phyloP scores from a whole-genome alignment of 495 filamentous ascomycete genomes.

The Neurospora sp. region DNA sequence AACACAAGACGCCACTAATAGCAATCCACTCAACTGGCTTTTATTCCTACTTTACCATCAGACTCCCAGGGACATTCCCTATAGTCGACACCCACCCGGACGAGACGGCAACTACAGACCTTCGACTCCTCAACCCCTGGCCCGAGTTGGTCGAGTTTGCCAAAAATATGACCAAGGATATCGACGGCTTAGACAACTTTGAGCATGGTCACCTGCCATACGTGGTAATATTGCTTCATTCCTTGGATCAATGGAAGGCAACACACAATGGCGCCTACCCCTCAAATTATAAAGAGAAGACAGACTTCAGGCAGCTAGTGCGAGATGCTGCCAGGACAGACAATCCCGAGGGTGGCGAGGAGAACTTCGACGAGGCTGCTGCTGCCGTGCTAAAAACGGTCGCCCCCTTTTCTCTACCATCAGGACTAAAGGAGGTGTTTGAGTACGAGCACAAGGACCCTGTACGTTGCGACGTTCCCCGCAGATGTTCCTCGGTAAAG shows the following conservation, averaged over 20 bases:
- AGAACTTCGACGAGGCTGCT: conserved; percentile 93
- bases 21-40: conserved; percentile 83
- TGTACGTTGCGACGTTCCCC: conserved; percentile 21
- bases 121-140: conserved; percentile 83
- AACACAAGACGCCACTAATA: conserved; percentile 62
- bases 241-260: conserved; percentile 74
- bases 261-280: conserved; percentile 61
- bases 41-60: conserved; percentile 72
- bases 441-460: conserved; percentile 42
- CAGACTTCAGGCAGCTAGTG: conserved; percentile 64
- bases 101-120: conserved; percentile 70
- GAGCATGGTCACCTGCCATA: conserved; percentile 94
- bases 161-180: conserved; percentile 47
- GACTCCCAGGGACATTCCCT: conserved; percentile 69
- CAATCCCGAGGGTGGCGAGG: conserved; percentile 81
- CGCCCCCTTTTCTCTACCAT: conserved; percentile 47
- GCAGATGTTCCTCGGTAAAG: conserved; percentile 7
- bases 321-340: conserved; percentile 54
- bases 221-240: conserved; percentile 73
- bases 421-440: conserved; percentile 67
- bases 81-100: conserved; percentile 97
- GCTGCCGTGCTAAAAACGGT: conserved; percentile 80
- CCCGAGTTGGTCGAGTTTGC: conserved; percentile 63
- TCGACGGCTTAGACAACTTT: conserved; percentile 63
- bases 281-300: conserved; percentile 74